Conservation (phyloP, 345 rosid species). For the Brassica nigra region DNA sequence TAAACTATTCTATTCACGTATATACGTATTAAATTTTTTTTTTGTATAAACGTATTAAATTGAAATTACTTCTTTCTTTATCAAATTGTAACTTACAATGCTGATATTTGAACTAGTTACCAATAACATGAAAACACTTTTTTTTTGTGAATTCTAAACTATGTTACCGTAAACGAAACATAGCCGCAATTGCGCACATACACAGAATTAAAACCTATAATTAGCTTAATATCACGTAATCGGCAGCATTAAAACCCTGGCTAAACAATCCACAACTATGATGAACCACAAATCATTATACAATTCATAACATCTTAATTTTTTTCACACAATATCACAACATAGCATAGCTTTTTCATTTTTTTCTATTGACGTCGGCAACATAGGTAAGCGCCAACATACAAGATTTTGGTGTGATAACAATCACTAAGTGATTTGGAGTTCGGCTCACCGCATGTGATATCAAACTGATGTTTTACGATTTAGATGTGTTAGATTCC, state of each 20-base stretch:
- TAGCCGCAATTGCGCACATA: neutral
- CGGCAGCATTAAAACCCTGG: neutral
- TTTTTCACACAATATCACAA: neutral
- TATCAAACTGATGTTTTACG: neutral
- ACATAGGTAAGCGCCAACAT: conserved; percentile 6
- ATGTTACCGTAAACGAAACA: neutral
- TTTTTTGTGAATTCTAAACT: neutral
- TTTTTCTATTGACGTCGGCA: conserved; percentile 16
- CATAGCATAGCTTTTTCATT: neutral
- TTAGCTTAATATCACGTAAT: neutral
- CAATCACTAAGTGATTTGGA: conserved; percentile 16
- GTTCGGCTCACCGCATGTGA: neutral
- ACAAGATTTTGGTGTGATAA: neutral
- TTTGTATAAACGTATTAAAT: neutral
- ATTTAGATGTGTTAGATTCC: neutral
- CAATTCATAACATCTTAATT: neutral
- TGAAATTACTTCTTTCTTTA: neutral
- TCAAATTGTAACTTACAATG: neutral
- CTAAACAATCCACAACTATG: neutral
- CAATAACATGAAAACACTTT: neutral
- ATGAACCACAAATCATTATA: neutral
- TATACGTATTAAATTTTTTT: no score
- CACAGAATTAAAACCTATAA: neutral
- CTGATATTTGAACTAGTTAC: neutral
- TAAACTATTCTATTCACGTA: neutral